A percentile compares a stretch with the other conserved stretches of the same genome.
Evolutionary conservation across 768 basidiomycete species (phyloP).

Genomic region (Suillus hirtellus): DNA sequence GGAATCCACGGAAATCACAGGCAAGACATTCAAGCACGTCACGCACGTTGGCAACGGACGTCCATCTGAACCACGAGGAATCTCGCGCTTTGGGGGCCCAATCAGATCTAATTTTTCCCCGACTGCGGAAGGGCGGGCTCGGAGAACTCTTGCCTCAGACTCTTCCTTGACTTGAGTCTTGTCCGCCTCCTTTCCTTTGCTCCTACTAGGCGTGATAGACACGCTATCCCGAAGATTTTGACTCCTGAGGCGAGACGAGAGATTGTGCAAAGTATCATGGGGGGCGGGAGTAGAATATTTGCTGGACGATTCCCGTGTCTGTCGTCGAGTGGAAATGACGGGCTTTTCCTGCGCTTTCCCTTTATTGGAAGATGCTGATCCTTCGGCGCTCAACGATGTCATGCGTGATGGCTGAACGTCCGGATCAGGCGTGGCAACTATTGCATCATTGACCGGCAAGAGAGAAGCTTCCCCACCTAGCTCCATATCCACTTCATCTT

Average conservation of each 20-base stretch:
- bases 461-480: conserved; percentile 31
- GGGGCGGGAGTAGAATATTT: conserved; percentile 39
- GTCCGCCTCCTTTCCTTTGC: conserved; percentile 44
- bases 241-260: conserved; percentile 23
- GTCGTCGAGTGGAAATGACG: conserved; percentile 60
- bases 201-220: conserved; percentile 33
- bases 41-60: conserved; percentile 68
- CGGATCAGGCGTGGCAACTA: conserved; percentile 18
- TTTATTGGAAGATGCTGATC: conserved; percentile 28
- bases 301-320: conserved; percentile 51
- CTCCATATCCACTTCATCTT: conserved; percentile 55
- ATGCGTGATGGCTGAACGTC: conserved; percentile 35
- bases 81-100: conserved; percentile 43
- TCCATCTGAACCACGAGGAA: conserved; percentile 62
- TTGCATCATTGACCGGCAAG: conserved; percentile 23
- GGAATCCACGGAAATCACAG: conserved; percentile 74
- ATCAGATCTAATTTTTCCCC: conserved; percentile 36
- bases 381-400: conserved; percentile 34
- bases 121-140: conserved; percentile 45
- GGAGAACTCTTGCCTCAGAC: conserved; percentile 49
- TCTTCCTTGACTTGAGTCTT: conserved; percentile 47
- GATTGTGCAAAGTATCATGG: conserved; percentile 24
- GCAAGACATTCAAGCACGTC: conserved; percentile 71
- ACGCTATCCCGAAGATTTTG: conserved; percentile 28
- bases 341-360: conserved; percentile 46